Evolutionary conservation across 306 rosid genomes (phyloP).

Genomic region (barrel medic (Medicago truncatula)): DNA sequence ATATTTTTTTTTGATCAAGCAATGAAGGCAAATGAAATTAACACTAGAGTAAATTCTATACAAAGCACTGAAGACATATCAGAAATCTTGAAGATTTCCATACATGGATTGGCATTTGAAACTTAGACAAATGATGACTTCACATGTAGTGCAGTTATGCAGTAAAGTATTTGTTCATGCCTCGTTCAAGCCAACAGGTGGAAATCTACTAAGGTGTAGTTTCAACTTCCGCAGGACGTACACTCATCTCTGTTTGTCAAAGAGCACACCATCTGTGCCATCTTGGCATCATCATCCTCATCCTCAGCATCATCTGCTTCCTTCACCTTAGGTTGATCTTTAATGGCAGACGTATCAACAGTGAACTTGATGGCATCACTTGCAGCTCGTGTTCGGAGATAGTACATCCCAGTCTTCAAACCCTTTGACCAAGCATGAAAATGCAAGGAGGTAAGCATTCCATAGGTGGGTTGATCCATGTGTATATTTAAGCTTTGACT

Average conservation of each 20-base stretch:
- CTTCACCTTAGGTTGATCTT: constrained; percentile 51
- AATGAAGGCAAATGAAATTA: too few relatives aligned
- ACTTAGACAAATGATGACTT: too few relatives aligned
- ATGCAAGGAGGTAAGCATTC: constrained; percentile 87
- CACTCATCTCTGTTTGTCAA: constrained; percentile 81
- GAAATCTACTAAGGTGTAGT: too few relatives aligned
- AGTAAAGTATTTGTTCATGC: too few relatives aligned
- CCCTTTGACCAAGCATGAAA: constrained; percentile 97
- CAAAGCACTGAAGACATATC: too few relatives aligned
- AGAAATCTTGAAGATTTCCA: too few relatives aligned
- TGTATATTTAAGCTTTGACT: constrained; percentile 94
- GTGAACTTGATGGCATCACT: constrained; percentile 93
- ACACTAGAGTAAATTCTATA: too few relatives aligned
- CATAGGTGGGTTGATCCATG: constrained; percentile 89
- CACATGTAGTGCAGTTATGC: too few relatives aligned
- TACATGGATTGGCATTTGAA: too few relatives aligned
- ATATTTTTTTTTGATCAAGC: too few relatives aligned
- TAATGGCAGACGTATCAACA: constrained; percentile 71
- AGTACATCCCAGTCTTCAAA: constrained; percentile 90
- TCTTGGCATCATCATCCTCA: constrained; percentile 59
- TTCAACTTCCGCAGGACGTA: too few relatives aligned
- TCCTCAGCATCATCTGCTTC: constrained; percentile 17
- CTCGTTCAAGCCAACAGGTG: too few relatives aligned
- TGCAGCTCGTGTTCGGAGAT: constrained; percentile 82
- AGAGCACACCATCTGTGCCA: constrained; percentile 93